Evolutionary conservation across 2,329 filamentous ascomycete genomes (phyloP), one percentile per base, ranked within the genome.

Genomic region (Oidium heveae): DNA sequence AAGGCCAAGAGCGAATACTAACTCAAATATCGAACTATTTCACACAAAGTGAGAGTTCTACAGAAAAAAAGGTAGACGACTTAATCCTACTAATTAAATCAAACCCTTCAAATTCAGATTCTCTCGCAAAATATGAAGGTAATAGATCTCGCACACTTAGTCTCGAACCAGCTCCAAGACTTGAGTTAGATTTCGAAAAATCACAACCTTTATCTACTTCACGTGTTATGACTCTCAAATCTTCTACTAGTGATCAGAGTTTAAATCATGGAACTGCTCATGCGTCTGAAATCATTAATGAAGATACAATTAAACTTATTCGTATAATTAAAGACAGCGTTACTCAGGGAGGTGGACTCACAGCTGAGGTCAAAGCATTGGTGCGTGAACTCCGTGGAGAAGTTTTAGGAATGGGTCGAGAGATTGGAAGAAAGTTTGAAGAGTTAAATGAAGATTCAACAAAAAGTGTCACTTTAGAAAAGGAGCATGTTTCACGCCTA

Each of bases 351-450:
- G 89, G 89, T 56, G 86, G 88, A 5, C 75, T 95, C 53, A 94
- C 87, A 1, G 86, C 86, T 55, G 86, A 94, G 65, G 86, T 94
- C 59, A 96, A 96, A 68, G 81, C 86, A 4, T 74, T 94, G 9
- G 84, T 95, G 9, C 81, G 87, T 24, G 88, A 95, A 63, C 74
- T 96, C 37, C 81, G 89, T 22, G 88, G 87, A 2, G 89, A 96
- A 65, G 87, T 96, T 9, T 73, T 95, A 4, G 88, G 87, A 2
- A 95, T 95, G 88, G 89, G 89, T 4, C 76, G 89, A 55, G 87
- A 95, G 60, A 78, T 96, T 51, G 87, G 84, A 43, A 82, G 86
- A 55, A 83, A 87, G 60, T 74, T 96, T n/a, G 85, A 91, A 58
- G 79, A 86, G 58, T 74, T 79, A 10, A 69, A 74, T 53, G 71